Conservation (phyloP, 2,329 filamentous ascomycete species). For the Ophidiomyces ophidiicola region DNA sequence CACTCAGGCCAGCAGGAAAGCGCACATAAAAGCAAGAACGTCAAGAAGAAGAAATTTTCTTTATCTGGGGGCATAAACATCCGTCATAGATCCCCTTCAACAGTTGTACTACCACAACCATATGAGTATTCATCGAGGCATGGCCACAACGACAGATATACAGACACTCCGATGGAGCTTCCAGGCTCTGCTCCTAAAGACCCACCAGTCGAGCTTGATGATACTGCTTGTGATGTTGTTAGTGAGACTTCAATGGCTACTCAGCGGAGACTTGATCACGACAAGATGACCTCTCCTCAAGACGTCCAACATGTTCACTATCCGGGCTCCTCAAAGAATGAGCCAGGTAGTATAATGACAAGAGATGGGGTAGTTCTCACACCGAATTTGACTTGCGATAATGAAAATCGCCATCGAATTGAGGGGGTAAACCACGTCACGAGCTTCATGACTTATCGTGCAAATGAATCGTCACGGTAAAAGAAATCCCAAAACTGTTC, state of each 20-base stretch:
- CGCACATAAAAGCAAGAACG: neutral
- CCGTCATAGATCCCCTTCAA: neutral
- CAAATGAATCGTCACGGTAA: neutral
- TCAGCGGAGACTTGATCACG: neutral
- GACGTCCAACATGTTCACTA: too few species aligned
- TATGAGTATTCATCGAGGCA: neutral
- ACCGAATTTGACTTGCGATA: conserved; percentile 5
- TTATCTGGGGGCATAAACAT: neutral
- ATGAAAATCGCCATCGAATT: neutral
- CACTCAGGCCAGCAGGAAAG: neutral
- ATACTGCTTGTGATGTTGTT: neutral
- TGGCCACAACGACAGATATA: neutral
- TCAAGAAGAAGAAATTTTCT: neutral
- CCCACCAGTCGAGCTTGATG: conserved; percentile 5
- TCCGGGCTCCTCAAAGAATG: neutral
- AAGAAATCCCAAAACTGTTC: too few species aligned
- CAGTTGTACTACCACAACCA: neutral
- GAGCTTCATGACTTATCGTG: conserved; percentile 13
- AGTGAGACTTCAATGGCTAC: neutral
- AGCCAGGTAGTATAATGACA: neutral
- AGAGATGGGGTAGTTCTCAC: conserved; percentile 7
- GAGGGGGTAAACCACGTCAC: conserved; percentile 6
- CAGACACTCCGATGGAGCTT: neutral
- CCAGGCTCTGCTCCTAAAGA: neutral
- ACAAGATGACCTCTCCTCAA: too few species aligned